These are phyloP conservation scores for Neonectria faginata DNA, from an alignment of 2,329 filamentous ascomycete genomes.

Conservation along the genomic window DNA sequence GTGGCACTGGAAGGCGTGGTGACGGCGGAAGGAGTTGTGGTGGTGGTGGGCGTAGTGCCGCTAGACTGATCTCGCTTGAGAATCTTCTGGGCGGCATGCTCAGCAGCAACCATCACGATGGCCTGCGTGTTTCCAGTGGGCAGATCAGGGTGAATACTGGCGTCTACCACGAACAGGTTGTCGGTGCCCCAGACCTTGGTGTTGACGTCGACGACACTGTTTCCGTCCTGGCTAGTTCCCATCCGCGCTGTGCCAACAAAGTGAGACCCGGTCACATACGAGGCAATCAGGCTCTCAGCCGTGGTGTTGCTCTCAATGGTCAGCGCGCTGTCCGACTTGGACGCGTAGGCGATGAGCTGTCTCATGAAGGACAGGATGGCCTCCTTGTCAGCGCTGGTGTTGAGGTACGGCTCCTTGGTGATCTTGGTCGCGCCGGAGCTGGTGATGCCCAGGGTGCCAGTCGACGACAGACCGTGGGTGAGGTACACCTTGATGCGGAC, in stretches of 20 bases:
- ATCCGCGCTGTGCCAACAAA: constrained; percentile 72
- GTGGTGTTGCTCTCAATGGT: constrained; percentile 59
- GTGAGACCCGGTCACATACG: constrained; percentile 62
- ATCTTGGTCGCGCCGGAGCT: constrained; percentile 56
- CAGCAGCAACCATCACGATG: constrained; percentile 72
- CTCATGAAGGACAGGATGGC: constrained; percentile 62
- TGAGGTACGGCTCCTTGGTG: constrained; percentile 51
- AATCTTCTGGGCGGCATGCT: constrained; percentile 62
- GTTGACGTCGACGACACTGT: constrained; percentile 71
- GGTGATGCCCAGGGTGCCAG: constrained; percentile 57
- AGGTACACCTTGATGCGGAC: constrained; percentile 63
- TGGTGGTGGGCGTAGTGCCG: neutral
- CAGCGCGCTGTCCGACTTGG: constrained; percentile 67
- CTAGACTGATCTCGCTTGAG: neutral
- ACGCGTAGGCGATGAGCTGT: constrained; percentile 73
- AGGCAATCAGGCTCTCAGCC: constrained; percentile 66
- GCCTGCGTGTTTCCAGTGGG: constrained; percentile 76
- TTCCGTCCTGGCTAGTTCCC: constrained; percentile 65
- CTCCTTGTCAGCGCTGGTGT: constrained; percentile 51
- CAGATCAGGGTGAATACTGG: constrained; percentile 76
- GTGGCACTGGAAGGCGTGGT: neutral
- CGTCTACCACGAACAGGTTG: constrained; percentile 77
- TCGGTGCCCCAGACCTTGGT: constrained; percentile 75
- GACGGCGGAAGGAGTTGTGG: neutral
- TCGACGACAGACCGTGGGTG: constrained; percentile 61